Evolutionary conservation across 768 basidiomycete species (phyloP).

Genomic region (Tricholoma sp.): DNA sequence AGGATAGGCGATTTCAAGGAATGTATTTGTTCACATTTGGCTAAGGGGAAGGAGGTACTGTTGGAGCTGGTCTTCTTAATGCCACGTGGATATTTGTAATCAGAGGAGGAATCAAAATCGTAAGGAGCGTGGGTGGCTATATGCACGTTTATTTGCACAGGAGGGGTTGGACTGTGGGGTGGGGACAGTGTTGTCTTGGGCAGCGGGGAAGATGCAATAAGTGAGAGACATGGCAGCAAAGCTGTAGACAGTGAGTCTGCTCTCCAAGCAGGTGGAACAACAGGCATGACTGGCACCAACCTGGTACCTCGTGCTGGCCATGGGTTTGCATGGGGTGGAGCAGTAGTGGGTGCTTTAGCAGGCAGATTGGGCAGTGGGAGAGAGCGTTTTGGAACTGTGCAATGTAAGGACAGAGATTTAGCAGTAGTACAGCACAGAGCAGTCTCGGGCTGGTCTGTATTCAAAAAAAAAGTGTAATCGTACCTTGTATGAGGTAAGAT

Average conservation of each 20-base stretch:
- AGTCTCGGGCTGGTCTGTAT: not conserved
- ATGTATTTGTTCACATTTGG: not conserved
- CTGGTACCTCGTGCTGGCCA: not conserved
- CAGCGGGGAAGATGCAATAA: not conserved
- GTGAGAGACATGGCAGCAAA: not conserved
- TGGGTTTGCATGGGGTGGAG: not conserved
- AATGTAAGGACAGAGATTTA: not conserved
- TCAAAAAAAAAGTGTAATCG: not conserved
- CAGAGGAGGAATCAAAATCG: not conserved
- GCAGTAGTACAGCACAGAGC: not conserved
- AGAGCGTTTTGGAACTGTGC: not conserved
- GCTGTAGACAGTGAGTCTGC: not conserved
- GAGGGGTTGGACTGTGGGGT: not conserved
- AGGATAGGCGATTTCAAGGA: not conserved
- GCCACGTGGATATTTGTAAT: not conserved
- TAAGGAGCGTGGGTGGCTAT: not conserved
- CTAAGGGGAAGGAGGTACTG: not conserved
- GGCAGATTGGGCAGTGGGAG: not conserved
- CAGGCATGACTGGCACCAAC: not conserved
- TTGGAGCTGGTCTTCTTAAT: not conserved
- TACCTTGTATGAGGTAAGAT: not conserved
- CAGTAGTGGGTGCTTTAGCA: not conserved
- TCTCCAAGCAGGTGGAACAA: not conserved
- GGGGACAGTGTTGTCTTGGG: not conserved
- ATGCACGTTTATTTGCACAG: not conserved